phyloP scores from a whole-genome alignment of 108 stramenopile genomes.

The Cyclotella kingstonii region DNA sequence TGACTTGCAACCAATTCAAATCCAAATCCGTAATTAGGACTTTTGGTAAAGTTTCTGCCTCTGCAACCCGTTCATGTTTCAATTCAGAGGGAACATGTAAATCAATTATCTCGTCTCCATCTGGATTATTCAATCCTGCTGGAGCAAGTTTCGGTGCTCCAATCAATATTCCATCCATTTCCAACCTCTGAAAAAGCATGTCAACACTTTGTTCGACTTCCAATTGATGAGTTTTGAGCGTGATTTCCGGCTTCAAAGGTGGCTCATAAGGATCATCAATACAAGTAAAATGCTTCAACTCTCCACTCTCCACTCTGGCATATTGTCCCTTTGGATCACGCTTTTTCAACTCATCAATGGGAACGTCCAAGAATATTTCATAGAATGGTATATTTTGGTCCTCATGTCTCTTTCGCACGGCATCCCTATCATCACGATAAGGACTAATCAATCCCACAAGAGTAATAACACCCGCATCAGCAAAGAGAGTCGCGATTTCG shows the following conservation, averaged over 20 bases:
- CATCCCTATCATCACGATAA: slow-evolving; percentile 91
- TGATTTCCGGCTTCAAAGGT: slow-evolving; percentile 87
- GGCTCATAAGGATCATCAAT: slow-evolving; percentile 98
- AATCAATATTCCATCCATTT: slow-evolving; percentile 89
- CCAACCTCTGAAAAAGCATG: slow-evolving; percentile 81
- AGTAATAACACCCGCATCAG: slow-evolving; percentile 95
- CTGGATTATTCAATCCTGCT: slow-evolving; percentile 93
- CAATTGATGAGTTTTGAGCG: slow-evolving; percentile 89
- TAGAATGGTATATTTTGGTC: slow-evolving; percentile 97
- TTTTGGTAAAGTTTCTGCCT: slow-evolving; percentile 90
- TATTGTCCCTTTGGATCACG: slow-evolving; percentile 92
- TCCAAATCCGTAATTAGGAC: slow-evolving; percentile 96
- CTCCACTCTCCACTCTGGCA: slow-evolving; percentile 83
- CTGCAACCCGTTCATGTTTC: slow-evolving; percentile 45
- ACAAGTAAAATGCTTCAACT: slow-evolving; percentile 97
- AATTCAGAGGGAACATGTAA: slow-evolving; percentile 78
- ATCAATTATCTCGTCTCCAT: slow-evolving; percentile 95
- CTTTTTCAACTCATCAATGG: slow-evolving; percentile 86
- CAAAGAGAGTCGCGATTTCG: slow-evolving; percentile 94
- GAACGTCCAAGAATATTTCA: slow-evolving; percentile 98
- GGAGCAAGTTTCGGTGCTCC: slow-evolving; percentile 89
- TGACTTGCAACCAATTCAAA: slow-evolving; percentile 95
- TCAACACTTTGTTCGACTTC: slow-evolving; percentile 90
- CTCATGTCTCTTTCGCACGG: slow-evolving; percentile 92
- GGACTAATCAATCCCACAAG: slow-evolving; percentile 95